Conservation (phyloP, 768 basidiomycete genomes). For the Lactifluus piperatus region DNA sequence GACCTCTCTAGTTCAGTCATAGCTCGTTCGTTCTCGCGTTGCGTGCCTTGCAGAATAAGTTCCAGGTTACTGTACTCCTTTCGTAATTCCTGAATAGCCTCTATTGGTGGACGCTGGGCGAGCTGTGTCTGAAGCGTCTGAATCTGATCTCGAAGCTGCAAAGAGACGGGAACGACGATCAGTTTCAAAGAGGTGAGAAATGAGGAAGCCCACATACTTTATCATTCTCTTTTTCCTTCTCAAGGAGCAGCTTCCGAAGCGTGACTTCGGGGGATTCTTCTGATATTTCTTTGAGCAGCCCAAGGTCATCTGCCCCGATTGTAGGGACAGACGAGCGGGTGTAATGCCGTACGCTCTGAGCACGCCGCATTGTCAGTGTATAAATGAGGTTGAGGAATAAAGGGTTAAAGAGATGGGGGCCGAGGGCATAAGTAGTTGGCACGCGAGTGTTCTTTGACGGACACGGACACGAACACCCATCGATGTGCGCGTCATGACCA, state of each 20-base stretch:
- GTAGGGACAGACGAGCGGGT: constrained; percentile 11
- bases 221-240: constrained; percentile 20
- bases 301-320: constrained; percentile 13
- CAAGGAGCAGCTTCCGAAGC: constrained; percentile 17
- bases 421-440: not conserved
- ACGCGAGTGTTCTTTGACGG: not conserved
- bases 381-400: not conserved
- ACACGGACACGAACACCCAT: not conserved
- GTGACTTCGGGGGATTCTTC: constrained; percentile 15
- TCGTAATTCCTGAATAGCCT: constrained; percentile 54
- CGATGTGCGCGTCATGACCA: not conserved
- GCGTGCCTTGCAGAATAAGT: constrained; percentile 68
- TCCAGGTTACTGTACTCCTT: constrained; percentile 72
- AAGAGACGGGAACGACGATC: not conserved
- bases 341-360: constrained; percentile 18
- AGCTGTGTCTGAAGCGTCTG: constrained; percentile 57
- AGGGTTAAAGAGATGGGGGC: not conserved
- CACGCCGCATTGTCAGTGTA: constrained; percentile 10
- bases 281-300: constrained; percentile 13
- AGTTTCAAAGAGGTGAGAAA: not conserved
- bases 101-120: constrained; percentile 56
- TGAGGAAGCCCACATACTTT: not conserved
- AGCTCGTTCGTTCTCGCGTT: constrained; percentile 76
- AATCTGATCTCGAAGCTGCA: constrained; percentile 54
- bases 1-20: constrained; percentile 76